Conservation (phyloP, 2,329 filamentous ascomycete species). For the Fusarium penzigii region DNA sequence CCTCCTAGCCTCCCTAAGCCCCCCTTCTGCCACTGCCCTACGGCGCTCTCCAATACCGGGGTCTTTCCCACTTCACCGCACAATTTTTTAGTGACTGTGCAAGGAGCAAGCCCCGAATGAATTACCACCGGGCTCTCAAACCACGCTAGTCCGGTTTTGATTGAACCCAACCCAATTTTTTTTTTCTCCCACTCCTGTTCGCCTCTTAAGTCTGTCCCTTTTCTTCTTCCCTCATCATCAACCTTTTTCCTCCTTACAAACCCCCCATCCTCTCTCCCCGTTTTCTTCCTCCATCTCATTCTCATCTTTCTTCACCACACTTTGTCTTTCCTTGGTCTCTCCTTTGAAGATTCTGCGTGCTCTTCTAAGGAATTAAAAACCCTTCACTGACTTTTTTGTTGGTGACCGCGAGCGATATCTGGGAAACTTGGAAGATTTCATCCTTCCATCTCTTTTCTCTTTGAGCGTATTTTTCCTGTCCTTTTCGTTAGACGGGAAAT, state of each 20-base stretch:
- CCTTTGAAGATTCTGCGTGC: slow-evolving; percentile 49
- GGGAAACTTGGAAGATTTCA: slow-evolving; percentile 34
- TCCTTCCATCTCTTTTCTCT: slow-evolving; percentile 38
- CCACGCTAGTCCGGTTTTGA: slow-evolving; percentile 34
- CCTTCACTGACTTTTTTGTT: slow-evolving; percentile 33
- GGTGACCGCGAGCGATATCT: slow-evolving; percentile 35
- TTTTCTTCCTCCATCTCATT: slow-evolving; percentile 27
- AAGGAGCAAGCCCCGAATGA: slow-evolving; percentile 29
- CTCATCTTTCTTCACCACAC: slow-evolving; percentile 33
- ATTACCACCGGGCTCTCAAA: slow-evolving; percentile 23
- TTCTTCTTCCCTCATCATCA: slow-evolving; percentile 37
- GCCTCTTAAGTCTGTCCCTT: slow-evolving; percentile 34
- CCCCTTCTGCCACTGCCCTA: slow-evolving; percentile 13
- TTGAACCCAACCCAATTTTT: slow-evolving; percentile 37
- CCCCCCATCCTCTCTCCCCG: slow-evolving; percentile 21
- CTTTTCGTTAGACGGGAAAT: slow-evolving; percentile 32
- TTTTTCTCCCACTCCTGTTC: slow-evolving; percentile 34
- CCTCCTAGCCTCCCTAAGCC: slow-evolving; percentile 13
- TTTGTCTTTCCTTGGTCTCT: slow-evolving; percentile 46
- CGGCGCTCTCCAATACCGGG: too few relatives aligned
- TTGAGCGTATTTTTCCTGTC: slow-evolving; percentile 30
- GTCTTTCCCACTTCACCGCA: too few relatives aligned
- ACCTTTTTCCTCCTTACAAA: slow-evolving; percentile 32
- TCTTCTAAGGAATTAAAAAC: slow-evolving; percentile 42
- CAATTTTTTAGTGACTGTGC: slow-evolving; percentile 8